phyloP scores from a whole-genome alignment of 192 early-diverging fungal genomes.

The Irineochytrium annulatum region DNA sequence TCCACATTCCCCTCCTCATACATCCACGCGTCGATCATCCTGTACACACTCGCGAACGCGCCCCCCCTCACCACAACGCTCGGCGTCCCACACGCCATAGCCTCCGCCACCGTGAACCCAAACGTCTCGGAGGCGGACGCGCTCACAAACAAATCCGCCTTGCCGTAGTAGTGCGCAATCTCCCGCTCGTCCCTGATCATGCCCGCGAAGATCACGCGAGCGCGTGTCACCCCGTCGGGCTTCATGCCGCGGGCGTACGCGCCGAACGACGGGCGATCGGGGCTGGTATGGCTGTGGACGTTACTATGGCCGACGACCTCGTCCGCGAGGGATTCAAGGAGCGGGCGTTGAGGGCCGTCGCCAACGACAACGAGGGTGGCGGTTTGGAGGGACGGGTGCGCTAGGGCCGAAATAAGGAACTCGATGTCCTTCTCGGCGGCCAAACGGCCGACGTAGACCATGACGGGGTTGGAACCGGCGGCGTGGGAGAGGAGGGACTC shows the following conservation, averaged over 20 bases:
- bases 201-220: conserved; percentile 46
- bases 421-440: conserved; percentile 48
- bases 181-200: conserved; percentile 39
- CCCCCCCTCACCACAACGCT: conserved; percentile 42
- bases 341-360: conserved; percentile 37
- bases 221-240: neutral
- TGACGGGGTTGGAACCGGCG: conserved; percentile 8
- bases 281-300: conserved; percentile 22
- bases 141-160: conserved; percentile 43
- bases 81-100: conserved; percentile 49
- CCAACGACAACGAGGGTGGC: conserved; percentile 46
- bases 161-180: conserved; percentile 36
- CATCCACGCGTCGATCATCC: conserved; percentile 50
- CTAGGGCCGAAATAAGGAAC: conserved; percentile 38
- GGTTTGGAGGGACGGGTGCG: conserved; percentile 25
- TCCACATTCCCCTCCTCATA: conserved; percentile 39
- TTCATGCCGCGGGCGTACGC: neutral
- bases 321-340: conserved; percentile 31
- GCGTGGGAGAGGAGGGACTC: conserved; percentile 12
- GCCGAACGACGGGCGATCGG: neutral
- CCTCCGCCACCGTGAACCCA: conserved; percentile 55
- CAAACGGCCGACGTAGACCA: conserved; percentile 48
- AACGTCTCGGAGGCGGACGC: conserved; percentile 53
- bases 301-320: conserved; percentile 24
- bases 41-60: conserved; percentile 41